phyloP scores from a whole-genome alignment of 2,329 filamentous ascomycete species.

The Fusarium sp. region DNA sequence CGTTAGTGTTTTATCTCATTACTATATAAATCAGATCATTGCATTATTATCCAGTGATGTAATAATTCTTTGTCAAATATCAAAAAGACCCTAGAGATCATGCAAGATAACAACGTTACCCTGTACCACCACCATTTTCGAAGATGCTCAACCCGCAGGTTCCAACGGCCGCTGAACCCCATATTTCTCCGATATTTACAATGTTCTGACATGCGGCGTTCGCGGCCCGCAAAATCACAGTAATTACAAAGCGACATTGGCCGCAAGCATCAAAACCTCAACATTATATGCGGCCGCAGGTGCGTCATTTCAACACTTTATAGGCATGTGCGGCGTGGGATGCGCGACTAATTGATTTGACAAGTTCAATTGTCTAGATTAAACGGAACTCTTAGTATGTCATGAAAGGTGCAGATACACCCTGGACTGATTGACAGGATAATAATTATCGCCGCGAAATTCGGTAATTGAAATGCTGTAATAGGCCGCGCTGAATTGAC shows the following conservation, averaged over 20 bases:
- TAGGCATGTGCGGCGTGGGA: neutral
- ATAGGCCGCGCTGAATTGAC: neutral
- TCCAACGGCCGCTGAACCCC: neutral
- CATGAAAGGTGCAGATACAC: neutral
- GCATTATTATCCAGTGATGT: neutral
- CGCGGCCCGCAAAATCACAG: neutral
- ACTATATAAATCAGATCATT: too few relatives aligned
- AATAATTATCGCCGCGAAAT: fast-evolving
- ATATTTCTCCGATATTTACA: neutral
- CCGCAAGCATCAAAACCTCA: fast-evolving
- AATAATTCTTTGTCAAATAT: neutral
- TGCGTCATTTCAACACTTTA: fast-evolving
- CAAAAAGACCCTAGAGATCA: fast-evolving
- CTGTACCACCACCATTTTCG: fast-evolving
- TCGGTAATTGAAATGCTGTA: too few relatives aligned
- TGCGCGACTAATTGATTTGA: fast-evolving
- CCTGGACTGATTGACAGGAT: fast-evolving
- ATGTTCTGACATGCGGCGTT: neutral
- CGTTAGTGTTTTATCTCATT: too few relatives aligned
- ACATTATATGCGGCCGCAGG: fast-evolving
- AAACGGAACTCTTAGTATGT: too few relatives aligned
- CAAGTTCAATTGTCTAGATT: neutral
- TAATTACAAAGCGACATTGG: fast-evolving
- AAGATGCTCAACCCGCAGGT: neutral
- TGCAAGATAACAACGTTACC: neutral